phyloP scores from a whole-genome alignment of 2,329 filamentous ascomycete species.

The Annulohypoxylon truncatum region DNA sequence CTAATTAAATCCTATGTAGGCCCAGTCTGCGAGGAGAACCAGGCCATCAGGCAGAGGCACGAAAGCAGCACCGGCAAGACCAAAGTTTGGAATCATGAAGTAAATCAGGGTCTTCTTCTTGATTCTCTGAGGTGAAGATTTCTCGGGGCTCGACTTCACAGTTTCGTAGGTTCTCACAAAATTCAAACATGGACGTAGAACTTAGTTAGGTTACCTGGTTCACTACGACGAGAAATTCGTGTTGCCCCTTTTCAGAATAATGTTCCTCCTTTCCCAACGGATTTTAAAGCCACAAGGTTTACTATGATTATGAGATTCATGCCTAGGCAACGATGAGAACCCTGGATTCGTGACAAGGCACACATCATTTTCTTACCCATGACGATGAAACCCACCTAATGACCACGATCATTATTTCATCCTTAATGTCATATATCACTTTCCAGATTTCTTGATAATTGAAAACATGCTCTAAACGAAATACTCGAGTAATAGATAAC shows the following conservation, averaged over 20 bases:
- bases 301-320: not conserved
- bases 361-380: not conserved
- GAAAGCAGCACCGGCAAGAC: not conserved
- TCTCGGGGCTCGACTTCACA: not conserved
- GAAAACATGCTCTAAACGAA: not conserved
- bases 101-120: not conserved
- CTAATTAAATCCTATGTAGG: conserved; percentile 12
- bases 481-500: not conserved
- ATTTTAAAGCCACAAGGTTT: not conserved
- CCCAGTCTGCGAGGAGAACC: conserved; percentile 13
- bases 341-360: not conserved
- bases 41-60: not conserved
- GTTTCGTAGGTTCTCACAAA: not conserved
- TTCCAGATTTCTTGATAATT: not conserved
- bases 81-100: not conserved
- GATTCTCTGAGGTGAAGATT: not conserved
- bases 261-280: not conserved
- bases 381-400: not conserved
- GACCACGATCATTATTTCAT: not conserved
- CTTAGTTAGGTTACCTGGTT: not conserved
- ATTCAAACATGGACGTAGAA: not conserved
- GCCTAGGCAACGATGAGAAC: not conserved
- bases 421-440: not conserved
- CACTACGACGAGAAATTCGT: not conserved
- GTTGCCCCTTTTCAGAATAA: not conserved